Base-by-base conservation (phyloP, 805 yeast genomes). In the Candida loeiensis region DNA sequence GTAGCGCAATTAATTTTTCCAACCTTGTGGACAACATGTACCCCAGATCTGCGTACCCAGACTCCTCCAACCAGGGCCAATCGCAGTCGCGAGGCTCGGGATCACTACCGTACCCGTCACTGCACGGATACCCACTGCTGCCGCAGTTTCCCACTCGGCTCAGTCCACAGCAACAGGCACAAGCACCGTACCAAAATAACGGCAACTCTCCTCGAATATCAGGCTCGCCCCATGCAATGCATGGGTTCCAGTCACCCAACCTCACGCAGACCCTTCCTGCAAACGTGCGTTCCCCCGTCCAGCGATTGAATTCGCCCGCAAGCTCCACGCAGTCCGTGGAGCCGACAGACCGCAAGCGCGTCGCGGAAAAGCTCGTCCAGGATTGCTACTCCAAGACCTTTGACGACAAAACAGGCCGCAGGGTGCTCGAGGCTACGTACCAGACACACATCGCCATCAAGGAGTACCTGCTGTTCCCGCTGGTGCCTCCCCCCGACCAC, bases 401-500 rank as follows among this genome's bases (percentile, higher is more conserved):
- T 12, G 40, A 46, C 7, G 58, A 55, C 33, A 45, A 43, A 11
- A 48, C 46, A 13, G 65, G 66, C 6, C 46, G 43, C 19, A 41
- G 43, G 27, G 47, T 50, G 6, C 48, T 53, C 9, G 69, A 63
- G 7, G 30, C 36, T 4, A 73, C 73, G 18, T 88, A 88, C 57
- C 75, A 84, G 40, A 80, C 93, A 1, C 96, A 88, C 57, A 80
- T 85, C 12, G 64, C 84, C 39, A 74, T 87, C 25, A 72, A 79
- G 32, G 96, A 88, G 55, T 93, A 80, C 59, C 72, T 88, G 0
- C 76, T 74, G 43, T 82, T 72, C 47, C 88, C 93, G 3, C 74
- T 80, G 20, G 54, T 72, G 0, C 75, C 84, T 22, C 95, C 95
- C 0, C 86, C 93, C 1, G 57, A 72, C 55, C 43, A 62, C 60